Conservation (phyloP, 345 rosid genomes). For the Streptanthus diversifolius region DNA sequence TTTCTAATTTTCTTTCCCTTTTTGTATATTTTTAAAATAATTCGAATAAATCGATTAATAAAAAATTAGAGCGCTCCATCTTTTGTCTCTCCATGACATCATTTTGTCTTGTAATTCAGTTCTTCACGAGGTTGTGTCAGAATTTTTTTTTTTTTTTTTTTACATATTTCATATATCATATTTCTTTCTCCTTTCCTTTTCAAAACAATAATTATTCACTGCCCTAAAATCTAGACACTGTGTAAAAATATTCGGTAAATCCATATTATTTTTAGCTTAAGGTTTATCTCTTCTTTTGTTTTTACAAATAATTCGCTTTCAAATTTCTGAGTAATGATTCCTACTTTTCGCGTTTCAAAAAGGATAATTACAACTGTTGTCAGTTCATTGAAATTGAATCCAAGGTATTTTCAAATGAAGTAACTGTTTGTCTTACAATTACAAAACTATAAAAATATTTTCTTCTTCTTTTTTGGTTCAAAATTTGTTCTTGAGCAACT, state of each 20-base stretch:
- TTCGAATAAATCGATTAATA: neutral
- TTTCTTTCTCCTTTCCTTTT: slow-evolving; percentile 19
- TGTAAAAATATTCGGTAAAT: slow-evolving; percentile 17
- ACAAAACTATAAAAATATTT: neutral
- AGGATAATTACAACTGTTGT: slow-evolving; percentile 33
- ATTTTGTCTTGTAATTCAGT: slow-evolving; percentile 74
- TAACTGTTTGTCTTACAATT: slow-evolving; percentile 18
- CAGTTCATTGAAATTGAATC: slow-evolving; percentile 25
- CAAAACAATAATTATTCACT: slow-evolving; percentile 31
- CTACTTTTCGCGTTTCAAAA: slow-evolving; percentile 27
- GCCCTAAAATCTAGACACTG: slow-evolving; percentile 37
- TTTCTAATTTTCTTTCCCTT: slow-evolving; percentile 6
- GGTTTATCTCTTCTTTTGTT: neutral
- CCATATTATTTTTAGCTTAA: neutral
- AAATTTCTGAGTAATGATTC: slow-evolving; percentile 23
- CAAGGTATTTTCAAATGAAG: slow-evolving; percentile 23
- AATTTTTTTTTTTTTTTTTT: slow-evolving; percentile 28
- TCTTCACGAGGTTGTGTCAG: slow-evolving; percentile 95
- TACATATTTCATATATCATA: neutral
- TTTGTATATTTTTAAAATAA: slow-evolving; percentile 14
- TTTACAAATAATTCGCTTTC: neutral
- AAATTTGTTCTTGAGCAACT: neutral
- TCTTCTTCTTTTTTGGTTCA: neutral
- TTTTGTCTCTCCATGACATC: slow-evolving; percentile 58
- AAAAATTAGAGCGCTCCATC: slow-evolving; percentile 37